Evolutionary conservation across 305 asterid genomes (phyloP).

Genomic region (Ruellia speciosa): DNA sequence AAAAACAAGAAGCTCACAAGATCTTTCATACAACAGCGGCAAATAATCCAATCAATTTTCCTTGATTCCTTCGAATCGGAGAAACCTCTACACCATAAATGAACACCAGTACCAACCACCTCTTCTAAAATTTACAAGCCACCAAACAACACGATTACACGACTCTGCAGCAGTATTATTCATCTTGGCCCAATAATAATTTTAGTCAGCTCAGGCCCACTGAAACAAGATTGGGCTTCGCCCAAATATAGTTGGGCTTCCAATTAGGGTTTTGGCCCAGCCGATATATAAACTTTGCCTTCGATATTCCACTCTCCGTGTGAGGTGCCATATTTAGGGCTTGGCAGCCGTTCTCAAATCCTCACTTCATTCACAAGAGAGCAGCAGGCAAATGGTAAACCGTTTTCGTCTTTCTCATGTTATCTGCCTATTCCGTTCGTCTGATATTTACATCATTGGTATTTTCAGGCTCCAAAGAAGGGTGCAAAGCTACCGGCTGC

Average conservation of each 20-base stretch:
- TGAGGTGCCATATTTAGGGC: slow-evolving; percentile 16
- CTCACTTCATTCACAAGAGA: slow-evolving; percentile 9
- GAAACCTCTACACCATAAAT: neutral
- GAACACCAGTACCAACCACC: too few species aligned
- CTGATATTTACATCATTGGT: neutral
- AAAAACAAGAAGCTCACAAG: neutral
- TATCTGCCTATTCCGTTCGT: neutral
- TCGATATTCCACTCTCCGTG: neutral
- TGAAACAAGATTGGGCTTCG: neutral
- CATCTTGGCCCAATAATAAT: too few species aligned
- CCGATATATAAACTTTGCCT: neutral
- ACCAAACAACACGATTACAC: too few species aligned
- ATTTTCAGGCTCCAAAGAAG: slow-evolving; percentile 64
- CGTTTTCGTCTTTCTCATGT: neutral
- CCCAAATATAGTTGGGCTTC: neutral
- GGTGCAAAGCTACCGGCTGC: slow-evolving; percentile 53
- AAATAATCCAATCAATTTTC: neutral
- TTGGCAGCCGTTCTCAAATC: slow-evolving; percentile 14
- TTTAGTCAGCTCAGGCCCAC: too few species aligned
- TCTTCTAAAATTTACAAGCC: too few species aligned
- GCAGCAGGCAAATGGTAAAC: slow-evolving; percentile 24
- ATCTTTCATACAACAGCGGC: neutral
- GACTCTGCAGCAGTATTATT: too few species aligned
- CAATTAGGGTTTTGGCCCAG: slow-evolving; percentile 6
- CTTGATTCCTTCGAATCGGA: neutral